Percentiles rank a stretch among this genome's conserved stretches.
phyloP scores from a whole-genome alignment of 371 early-diverging fungal species.

The Mucor lusitanicus region DNA sequence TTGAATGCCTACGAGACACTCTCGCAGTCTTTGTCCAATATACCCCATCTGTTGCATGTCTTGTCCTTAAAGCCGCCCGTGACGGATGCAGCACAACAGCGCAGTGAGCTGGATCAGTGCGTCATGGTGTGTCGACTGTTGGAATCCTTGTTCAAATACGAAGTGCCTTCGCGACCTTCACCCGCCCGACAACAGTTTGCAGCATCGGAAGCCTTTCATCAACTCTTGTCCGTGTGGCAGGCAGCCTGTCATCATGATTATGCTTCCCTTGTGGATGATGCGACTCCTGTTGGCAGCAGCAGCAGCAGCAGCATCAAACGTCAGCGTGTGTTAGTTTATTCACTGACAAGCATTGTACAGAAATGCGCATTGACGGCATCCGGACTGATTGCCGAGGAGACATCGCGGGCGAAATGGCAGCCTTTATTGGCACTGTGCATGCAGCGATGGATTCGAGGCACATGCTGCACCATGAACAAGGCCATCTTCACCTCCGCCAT shows the following conservation, averaged over 20 bases:
- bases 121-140: not conserved
- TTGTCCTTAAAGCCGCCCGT: not conserved
- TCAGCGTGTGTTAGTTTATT: constrained; percentile 1
- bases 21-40: not conserved
- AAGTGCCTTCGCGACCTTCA: not conserved
- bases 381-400: not conserved
- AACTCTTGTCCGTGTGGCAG: not conserved
- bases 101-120: not conserved
- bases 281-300: not conserved
- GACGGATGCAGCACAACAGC: not conserved
- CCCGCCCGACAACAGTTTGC: not conserved
- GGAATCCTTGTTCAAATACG: not conserved
- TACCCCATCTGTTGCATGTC: not conserved
- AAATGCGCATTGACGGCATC: not conserved
- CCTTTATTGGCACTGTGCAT: not conserved
- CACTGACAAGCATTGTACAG: not conserved
- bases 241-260: not conserved
- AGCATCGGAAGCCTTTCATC: not conserved
- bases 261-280: not conserved
- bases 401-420: constrained; percentile 1
- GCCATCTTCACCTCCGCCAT: not conserved
- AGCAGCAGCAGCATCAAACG: not conserved
- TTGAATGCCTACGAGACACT: not conserved
- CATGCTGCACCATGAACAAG: constrained; percentile 11
- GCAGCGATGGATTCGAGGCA: constrained; percentile 5